A percentile compares a stretch with the other conserved stretches of the same genome.
Evolutionary conservation across 441 rosid genomes (phyloP).

Genomic region (Brassica hybrid): DNA sequence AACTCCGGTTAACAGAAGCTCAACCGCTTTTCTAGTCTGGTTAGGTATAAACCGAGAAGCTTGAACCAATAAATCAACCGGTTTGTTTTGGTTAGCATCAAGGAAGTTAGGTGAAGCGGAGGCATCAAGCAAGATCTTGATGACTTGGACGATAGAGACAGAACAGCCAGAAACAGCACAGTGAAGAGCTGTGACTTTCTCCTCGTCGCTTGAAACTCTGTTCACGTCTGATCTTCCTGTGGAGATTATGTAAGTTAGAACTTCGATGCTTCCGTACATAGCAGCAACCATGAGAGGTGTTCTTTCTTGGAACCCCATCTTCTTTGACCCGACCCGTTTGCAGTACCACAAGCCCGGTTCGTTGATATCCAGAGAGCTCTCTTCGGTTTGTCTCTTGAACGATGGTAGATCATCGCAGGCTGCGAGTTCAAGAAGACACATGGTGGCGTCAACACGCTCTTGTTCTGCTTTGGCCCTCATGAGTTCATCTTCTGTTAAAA

Average conservation of each 20-base stretch:
- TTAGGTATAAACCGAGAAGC: not conserved
- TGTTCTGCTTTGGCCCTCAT: not conserved
- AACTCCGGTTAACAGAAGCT: not conserved
- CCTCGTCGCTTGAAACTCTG: not conserved
- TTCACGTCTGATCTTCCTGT: not conserved
- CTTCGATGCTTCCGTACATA: slow-evolving; percentile 2
- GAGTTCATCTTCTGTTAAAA: too few species aligned
- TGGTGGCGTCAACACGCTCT: not conserved
- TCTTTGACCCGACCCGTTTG: not conserved
- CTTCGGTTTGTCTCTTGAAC: not conserved
- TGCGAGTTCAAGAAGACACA: not conserved
- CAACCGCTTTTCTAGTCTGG: not conserved
- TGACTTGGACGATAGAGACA: not conserved
- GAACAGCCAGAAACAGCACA: not conserved
- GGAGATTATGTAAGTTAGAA: not conserved
- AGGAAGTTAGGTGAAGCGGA: not conserved
- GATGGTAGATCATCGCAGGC: not conserved
- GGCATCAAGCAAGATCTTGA: not conserved
- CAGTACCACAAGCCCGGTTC: not conserved
- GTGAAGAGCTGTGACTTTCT: not conserved
- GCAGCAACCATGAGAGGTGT: slow-evolving; percentile 4
- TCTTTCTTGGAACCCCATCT: not conserved
- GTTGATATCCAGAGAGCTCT: not conserved
- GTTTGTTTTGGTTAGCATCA: not conserved
- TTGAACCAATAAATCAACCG: not conserved